phyloP scores from a whole-genome alignment of 768 basidiomycete genomes.

The Russula olivacea region DNA sequence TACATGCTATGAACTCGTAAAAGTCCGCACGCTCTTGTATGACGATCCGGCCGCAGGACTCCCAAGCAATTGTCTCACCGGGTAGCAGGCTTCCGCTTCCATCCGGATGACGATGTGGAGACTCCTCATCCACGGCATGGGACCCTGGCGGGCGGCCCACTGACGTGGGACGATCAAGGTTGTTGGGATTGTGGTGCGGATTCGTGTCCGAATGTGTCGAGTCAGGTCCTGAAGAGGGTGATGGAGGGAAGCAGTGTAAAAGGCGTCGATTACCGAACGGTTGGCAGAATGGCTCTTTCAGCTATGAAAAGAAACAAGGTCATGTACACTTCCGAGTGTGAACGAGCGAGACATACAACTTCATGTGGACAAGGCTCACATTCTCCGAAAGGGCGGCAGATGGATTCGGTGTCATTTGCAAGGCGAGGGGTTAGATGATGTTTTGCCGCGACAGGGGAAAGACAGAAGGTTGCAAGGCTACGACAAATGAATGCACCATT shows the following conservation, averaged over 20 bases:
- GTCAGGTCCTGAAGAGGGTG: slow-evolving; percentile 9
- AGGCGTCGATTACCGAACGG: slow-evolving; percentile 93
- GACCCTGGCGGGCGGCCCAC: not conserved
- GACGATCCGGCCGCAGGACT: slow-evolving; percentile 85
- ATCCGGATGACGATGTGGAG: slow-evolving; percentile 13
- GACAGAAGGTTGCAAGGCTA: slow-evolving; percentile 13
- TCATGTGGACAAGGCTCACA: slow-evolving; percentile 42
- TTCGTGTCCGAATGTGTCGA: slow-evolving; percentile 9
- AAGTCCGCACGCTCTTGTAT: slow-evolving; percentile 77
- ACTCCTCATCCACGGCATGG: slow-evolving; percentile 18
- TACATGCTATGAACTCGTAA: slow-evolving; percentile 86
- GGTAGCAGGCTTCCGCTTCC: slow-evolving; percentile 22
- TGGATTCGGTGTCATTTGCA: slow-evolving; percentile 22
- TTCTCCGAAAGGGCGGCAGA: slow-evolving; percentile 28
- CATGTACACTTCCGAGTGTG: slow-evolving; percentile 3
- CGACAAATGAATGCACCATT: not conserved
- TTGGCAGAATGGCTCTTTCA: slow-evolving; percentile 84
- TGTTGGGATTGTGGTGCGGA: slow-evolving; percentile 26
- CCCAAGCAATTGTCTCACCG: slow-evolving; percentile 80
- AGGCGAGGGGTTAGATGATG: not conserved
- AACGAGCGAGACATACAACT: slow-evolving; percentile 31
- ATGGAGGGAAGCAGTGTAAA: slow-evolving; percentile 63
- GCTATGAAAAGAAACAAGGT: slow-evolving; percentile 37
- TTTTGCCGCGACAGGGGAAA: slow-evolving; percentile 13
- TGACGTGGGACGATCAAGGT: slow-evolving; percentile 19